Evolutionary conservation across 495 filamentous ascomycete species (phyloP).

Genomic region (Collariella sp.): DNA sequence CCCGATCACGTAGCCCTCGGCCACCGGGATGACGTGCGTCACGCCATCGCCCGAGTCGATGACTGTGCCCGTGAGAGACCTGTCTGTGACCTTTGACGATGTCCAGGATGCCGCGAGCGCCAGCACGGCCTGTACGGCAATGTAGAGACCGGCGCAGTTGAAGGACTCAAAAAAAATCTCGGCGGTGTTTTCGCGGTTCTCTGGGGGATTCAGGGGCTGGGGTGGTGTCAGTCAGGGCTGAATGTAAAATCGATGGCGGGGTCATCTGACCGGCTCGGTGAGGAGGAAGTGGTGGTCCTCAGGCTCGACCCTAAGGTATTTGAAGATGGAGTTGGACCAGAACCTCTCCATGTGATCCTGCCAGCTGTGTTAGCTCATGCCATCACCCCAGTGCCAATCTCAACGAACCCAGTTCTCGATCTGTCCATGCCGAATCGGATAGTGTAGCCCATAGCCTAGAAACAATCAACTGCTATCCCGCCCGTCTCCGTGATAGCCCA

Average conservation of each 20-base stretch:
- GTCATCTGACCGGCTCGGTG: slow-evolving; percentile 79
- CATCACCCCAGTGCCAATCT: neutral
- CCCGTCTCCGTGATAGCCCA: neutral
- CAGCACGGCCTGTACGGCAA: slow-evolving; percentile 94
- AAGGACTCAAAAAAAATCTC: slow-evolving; percentile 99
- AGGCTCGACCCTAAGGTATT: slow-evolving; percentile 94
- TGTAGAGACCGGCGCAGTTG: slow-evolving; percentile 98
- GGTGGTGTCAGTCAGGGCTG: slow-evolving; percentile 14
- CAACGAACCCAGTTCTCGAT: slow-evolving; percentile 86
- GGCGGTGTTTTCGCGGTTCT: slow-evolving; percentile 97
- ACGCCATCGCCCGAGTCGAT: slow-evolving; percentile 97
- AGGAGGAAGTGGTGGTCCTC: slow-evolving; percentile 98
- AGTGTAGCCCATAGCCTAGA: slow-evolving; percentile 86
- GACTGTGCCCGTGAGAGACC: slow-evolving; percentile 94
- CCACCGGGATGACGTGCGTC: slow-evolving; percentile 96
- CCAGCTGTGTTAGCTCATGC: slow-evolving; percentile 16
- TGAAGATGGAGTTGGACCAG: slow-evolving; percentile 99
- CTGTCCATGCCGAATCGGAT: slow-evolving; percentile 94
- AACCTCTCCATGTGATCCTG: slow-evolving; percentile 98
- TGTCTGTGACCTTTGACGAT: slow-evolving; percentile 90
- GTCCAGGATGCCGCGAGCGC: slow-evolving; percentile 97
- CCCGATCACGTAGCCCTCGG: slow-evolving; percentile 97
- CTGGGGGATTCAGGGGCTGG: slow-evolving; percentile 91
- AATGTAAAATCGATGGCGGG: too few relatives aligned
- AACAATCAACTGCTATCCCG: neutral